These are phyloP conservation scores for Citrus unshiu DNA, from an alignment of 345 rosid genomes.

Conservation along the genomic window DNA sequence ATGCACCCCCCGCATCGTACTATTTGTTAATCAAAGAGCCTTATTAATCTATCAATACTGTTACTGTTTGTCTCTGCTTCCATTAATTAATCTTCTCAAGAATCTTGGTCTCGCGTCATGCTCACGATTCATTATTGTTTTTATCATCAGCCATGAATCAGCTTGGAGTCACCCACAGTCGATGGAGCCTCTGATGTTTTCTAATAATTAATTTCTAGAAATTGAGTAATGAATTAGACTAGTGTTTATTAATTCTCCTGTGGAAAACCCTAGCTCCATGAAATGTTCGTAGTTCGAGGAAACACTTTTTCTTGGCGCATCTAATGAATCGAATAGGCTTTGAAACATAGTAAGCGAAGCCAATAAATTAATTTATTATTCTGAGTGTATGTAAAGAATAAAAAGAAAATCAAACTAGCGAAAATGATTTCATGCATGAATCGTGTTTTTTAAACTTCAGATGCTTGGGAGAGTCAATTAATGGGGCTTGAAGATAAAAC, in stretches of 20 bases:
- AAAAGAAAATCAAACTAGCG: not conserved
- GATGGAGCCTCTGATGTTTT: not conserved
- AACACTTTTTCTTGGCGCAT: not conserved
- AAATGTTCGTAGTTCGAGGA: not conserved
- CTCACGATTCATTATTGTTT: not conserved
- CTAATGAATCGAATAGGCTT: not conserved
- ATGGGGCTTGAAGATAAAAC: not conserved
- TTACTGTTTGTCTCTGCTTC: not conserved
- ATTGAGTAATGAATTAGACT: not conserved
- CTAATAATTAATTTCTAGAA: not conserved
- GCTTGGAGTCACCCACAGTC: not conserved
- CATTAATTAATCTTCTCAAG: not conserved
- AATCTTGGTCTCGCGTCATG: conserved; percentile 1
- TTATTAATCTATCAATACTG: not conserved
- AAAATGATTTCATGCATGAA: not conserved
- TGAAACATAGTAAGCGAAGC: not conserved
- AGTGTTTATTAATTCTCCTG: not conserved
- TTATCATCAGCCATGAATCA: not conserved
- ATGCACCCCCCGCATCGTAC: not conserved
- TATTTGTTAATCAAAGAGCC: not conserved
- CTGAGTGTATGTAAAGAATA: conserved; percentile 6
- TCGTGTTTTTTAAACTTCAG: not conserved
- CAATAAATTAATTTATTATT: not conserved
- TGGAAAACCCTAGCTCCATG: not conserved
- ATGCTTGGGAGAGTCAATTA: not conserved